phyloP scores from a whole-genome alignment of 2,329 filamentous ascomycete species.

The Fonsecaea erecta region DNA sequence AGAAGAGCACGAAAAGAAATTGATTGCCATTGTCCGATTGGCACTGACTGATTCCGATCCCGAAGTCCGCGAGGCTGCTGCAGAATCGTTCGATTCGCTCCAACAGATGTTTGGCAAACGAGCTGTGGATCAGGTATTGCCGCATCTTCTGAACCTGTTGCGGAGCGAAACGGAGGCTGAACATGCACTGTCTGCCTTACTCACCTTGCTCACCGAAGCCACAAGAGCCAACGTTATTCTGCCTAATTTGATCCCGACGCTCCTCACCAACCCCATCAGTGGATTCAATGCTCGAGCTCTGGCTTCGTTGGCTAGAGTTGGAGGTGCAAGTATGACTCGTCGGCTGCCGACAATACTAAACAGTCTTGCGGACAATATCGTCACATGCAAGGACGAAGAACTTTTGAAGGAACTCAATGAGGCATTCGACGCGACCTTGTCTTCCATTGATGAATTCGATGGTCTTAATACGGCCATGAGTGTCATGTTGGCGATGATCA shows the following conservation, averaged over 20 bases:
- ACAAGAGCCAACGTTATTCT: slow-evolving; percentile 95
- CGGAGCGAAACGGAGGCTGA: slow-evolving; percentile 84
- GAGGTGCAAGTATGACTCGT: slow-evolving; percentile 86
- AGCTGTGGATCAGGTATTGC: slow-evolving; percentile 92
- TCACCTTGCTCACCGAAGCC: slow-evolving; percentile 91
- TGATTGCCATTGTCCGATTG: slow-evolving; percentile 91
- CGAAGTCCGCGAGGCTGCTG: slow-evolving; percentile 91
- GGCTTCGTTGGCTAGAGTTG: slow-evolving; percentile 90
- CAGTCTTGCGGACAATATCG: slow-evolving; percentile 89
- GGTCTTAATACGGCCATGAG: slow-evolving; percentile 96
- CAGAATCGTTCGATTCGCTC: slow-evolving; percentile 93
- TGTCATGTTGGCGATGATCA: slow-evolving; percentile 82
- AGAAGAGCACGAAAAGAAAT: slow-evolving; percentile 91
- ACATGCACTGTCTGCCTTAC: slow-evolving; percentile 86
- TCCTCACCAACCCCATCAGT: slow-evolving; percentile 87
- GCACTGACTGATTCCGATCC: slow-evolving; percentile 87
- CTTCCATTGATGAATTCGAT: slow-evolving; percentile 94
- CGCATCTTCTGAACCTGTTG: slow-evolving; percentile 86
- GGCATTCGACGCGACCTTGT: slow-evolving; percentile 85
- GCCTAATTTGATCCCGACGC: slow-evolving; percentile 91
- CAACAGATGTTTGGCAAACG: slow-evolving; percentile 93
- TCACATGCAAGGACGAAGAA: slow-evolving; percentile 72
- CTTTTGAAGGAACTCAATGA: slow-evolving; percentile 73
- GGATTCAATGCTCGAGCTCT: slow-evolving; percentile 93
- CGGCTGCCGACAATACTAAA: slow-evolving; percentile 89